Percentiles rank a stretch among this genome's conserved stretches.
phyloP scores from a whole-genome alignment of 2,329 filamentous ascomycete genomes.

The Ceratocystis variospora region DNA sequence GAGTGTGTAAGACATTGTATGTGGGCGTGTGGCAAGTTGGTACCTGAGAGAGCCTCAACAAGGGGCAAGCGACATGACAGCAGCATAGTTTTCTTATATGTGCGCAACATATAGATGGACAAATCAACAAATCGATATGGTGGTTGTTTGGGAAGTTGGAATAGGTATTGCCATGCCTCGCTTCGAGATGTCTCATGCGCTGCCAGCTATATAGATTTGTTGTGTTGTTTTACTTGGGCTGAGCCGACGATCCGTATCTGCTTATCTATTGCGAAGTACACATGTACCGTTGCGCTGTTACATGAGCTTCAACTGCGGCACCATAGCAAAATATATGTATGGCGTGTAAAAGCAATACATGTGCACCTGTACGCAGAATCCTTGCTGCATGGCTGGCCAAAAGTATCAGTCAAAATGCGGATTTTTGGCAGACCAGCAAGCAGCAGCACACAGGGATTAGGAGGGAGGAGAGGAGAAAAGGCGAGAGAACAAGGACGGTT shows the following conservation, averaged over 20 bases:
- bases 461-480: not conserved
- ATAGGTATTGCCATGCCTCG: not conserved
- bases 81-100: not conserved
- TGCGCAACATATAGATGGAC: not conserved
- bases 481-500: not conserved
- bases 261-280: not conserved
- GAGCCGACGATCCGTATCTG: not conserved
- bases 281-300: too few species aligned
- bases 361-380: not conserved
- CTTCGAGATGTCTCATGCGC: not conserved
- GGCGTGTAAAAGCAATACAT: not conserved
- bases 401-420: not conserved
- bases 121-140: not conserved
- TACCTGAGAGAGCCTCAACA: slow-evolving; percentile 2
- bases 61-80: not conserved
- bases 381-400: not conserved
- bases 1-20: not conserved
- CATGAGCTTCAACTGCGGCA: too few species aligned
- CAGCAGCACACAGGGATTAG: not conserved
- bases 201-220: not conserved
- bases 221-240: not conserved
- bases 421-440: not conserved
- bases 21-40: not conserved
- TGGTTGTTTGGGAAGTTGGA: not conserved
- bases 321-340: not conserved